phyloP scores from a whole-genome alignment of 2,329 filamentous ascomycete genomes.

The Raffaelea albimanens region DNA sequence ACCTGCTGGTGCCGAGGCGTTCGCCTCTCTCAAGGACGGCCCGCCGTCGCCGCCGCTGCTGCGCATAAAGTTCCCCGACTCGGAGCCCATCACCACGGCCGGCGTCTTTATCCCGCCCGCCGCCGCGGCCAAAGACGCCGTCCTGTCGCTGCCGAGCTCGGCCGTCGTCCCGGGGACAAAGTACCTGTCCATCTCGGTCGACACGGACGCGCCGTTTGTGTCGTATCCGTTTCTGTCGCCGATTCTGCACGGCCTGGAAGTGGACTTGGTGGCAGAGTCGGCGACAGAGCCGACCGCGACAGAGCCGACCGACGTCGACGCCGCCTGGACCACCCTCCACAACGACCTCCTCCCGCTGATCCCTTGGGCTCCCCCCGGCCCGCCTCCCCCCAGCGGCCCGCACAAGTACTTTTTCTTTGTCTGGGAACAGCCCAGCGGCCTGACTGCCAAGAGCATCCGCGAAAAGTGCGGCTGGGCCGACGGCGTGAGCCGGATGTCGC shows the following conservation, averaged over 20 bases:
- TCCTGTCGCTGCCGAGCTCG: neutral
- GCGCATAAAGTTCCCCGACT: slow-evolving; percentile 2
- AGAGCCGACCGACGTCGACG: slow-evolving; percentile 3
- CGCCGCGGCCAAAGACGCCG: neutral
- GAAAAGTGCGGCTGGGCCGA: slow-evolving; percentile 23
- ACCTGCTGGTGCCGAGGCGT: too few species aligned
- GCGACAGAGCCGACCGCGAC: neutral
- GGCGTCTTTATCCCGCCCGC: neutral
- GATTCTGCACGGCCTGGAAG: slow-evolving; percentile 37
- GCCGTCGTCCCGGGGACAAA: neutral
- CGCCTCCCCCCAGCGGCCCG: slow-evolving; percentile 7
- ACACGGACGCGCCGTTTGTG: slow-evolving; percentile 37
- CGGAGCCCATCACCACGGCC: neutral
- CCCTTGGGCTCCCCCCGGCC: slow-evolving; percentile 7
- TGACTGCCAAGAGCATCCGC: slow-evolving; percentile 10
- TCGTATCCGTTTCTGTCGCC: slow-evolving; percentile 31
- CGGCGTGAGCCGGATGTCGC: slow-evolving; percentile 21
- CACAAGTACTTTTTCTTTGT: slow-evolving; percentile 13
- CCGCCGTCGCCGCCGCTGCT: slow-evolving; percentile 2
- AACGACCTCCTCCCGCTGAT: neutral
- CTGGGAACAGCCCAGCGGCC: slow-evolving; percentile 11
- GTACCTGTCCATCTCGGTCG: slow-evolving; percentile 32
- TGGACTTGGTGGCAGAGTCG: slow-evolving; percentile 20
- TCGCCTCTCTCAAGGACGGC: too few species aligned
- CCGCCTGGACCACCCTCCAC: slow-evolving; percentile 7